phyloP scores from a whole-genome alignment of 2,329 filamentous ascomycete genomes.

The Diaporthe longicolla region DNA sequence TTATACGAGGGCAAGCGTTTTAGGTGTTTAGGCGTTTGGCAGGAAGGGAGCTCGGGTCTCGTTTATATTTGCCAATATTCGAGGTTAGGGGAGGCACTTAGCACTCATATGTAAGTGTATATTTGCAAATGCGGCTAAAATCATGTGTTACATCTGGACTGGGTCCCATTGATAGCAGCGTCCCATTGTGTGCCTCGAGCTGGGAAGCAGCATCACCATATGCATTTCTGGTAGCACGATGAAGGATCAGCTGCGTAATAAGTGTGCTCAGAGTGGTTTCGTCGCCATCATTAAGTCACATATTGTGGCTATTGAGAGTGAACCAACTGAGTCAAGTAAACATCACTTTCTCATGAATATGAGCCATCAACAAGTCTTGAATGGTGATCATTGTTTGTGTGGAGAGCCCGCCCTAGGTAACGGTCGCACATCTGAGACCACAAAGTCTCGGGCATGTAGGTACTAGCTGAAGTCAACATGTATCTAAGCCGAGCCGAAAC shows the following conservation, averaged over 20 bases:
- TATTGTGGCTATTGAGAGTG: no score
- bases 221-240: neutral
- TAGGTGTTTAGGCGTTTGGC: slow-evolving; percentile 13
- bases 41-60: neutral
- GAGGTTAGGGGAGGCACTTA: neutral
- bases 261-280: no score
- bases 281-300: no score
- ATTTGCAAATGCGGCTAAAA: neutral
- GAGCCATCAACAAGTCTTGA: no score
- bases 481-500: neutral
- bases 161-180: neutral
- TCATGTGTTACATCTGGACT: neutral
- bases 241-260: neutral
- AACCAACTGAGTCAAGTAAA: no score
- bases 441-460: neutral
- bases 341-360: no score
- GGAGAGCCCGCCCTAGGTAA: no score
- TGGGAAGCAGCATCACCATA: no score
- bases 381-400: no score
- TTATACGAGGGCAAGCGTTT: neutral
- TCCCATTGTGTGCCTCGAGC: neutral
- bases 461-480: neutral
- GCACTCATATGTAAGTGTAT: neutral
- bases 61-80: neutral
- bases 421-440: neutral